These are phyloP conservation scores for Dryadomyces sulphureus DNA, from an alignment of 2,329 filamentous ascomycete species.

Conservation along the genomic window DNA sequence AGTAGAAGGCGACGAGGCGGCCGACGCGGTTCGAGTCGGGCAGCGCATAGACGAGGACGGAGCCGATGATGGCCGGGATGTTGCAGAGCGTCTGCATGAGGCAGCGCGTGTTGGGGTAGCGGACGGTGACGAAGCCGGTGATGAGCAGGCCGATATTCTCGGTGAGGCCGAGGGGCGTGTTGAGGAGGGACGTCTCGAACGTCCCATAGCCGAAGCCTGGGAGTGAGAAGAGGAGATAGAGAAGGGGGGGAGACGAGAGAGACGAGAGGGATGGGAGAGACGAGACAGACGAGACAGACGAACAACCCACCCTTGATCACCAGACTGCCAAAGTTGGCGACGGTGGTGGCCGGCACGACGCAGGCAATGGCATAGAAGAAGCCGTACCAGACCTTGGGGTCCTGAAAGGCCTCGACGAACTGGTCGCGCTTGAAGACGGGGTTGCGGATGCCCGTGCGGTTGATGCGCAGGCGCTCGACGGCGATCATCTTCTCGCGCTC, in stretches of 20 bases:
- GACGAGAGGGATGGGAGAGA: no score
- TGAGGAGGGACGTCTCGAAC: conserved; percentile 5
- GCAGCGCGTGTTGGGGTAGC: no score
- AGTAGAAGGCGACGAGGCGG: conserved; percentile 6
- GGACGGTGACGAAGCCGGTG: background rate
- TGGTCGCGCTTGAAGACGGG: conserved; percentile 6
- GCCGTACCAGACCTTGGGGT: conserved; percentile 11
- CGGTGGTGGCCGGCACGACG: conserved; percentile 10
- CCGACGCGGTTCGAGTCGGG: background rate
- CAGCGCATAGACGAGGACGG: conserved; percentile 3
- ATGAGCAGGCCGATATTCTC: background rate
- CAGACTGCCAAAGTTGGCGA: conserved; percentile 8
- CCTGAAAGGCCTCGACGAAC: conserved; percentile 7
- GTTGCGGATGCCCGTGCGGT: conserved; percentile 19
- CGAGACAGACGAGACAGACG: no score
- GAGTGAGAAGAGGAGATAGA: no score
- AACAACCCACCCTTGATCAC: no score
- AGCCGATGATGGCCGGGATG: conserved; percentile 1
- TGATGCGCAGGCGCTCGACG: conserved; percentile 19
- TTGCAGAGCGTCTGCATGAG: background rate
- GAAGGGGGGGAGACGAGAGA: no score
- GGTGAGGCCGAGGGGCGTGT: conserved; percentile 7
- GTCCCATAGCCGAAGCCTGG: conserved; percentile 7
- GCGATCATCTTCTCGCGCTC: conserved; percentile 15
- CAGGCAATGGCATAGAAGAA: conserved; percentile 8